Base-by-base conservation (phyloP, 2,329 filamentous ascomycete species). In the Dactylonectria macrodidyma region DNA sequence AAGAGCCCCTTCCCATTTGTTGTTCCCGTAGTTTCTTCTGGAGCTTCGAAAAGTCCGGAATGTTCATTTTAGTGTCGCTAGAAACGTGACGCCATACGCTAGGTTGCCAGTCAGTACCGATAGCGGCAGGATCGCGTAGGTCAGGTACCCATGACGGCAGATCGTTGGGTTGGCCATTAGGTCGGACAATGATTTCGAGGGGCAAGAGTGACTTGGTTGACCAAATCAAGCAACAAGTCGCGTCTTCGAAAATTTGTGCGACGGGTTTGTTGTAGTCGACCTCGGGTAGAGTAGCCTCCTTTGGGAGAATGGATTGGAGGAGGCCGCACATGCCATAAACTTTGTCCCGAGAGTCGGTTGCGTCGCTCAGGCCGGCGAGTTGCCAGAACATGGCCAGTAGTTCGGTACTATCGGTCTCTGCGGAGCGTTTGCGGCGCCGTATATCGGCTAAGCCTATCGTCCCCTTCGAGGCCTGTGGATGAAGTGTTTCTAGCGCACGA, bases 281-380 rank as follows among this genome's bases (percentile, higher is more conserved):
- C 19, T 56, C 54, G 2, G 54, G 54, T 44, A 56, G 33, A 38
- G 19, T 24, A 41, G 46, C 46, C 46, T 44, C 16, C 54, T 44
- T 44, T 56, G n/a, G 10, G 24, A 16, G 34, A 30, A 56, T 26
- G 34, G 22, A 8, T 10, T 56, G 54, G 9, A 56, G 54, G 19
- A 56, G 54, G 19, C 54, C 54, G 11, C n/a, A 41, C 54, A 56
- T 56, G 54, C 54, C 54, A 56, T 56, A 56, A 11, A 56, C 30
- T 19, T 56, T 56, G 38, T 56, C 54, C 36, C 54, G 54, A 14
- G 54, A 14, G 36, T 56, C 54, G 3, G 34, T 56, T 41, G 34
- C 54, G 34, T 56, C 54, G 34, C 54, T 41, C 19, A 44, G 10
- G 30, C 54, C 30, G 19, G 54, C 54, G n/a, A 41, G 54, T 12